Evolutionary conservation across 2,329 filamentous ascomycete genomes (phyloP), one percentile per base, ranked within the genome.

Genomic region (Aspergillus sergii): DNA sequence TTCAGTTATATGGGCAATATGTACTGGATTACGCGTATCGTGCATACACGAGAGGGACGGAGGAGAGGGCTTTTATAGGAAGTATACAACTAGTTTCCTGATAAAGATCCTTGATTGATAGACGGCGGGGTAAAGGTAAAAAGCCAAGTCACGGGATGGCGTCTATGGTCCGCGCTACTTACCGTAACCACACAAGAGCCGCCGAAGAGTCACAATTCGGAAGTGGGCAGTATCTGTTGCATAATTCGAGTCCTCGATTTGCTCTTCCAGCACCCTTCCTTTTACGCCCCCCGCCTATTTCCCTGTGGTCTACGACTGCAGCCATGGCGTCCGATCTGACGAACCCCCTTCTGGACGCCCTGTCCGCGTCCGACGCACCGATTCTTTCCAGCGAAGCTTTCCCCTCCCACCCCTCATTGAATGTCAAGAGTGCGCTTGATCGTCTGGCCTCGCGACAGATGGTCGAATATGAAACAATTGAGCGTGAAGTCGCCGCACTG

Each of bases 361-460:
- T 94, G 71, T 84, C 85, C 76, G 81, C 86, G 72, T 80, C 86
- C 65, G 86, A 89, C 69, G 74, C 75, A 54, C 85, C 89, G 53
- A 81, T 94, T 69, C 81, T 89, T 71, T 92, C 91, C 59, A 83
- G 83, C 73, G 86, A 92, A 72, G 84, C 85, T 73, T 94, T 94
- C 81, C 88, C 91, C 69, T 77, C 85, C 70, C 80, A 84, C 71
- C 83, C 87, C 73, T 91, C 89, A 72, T 83, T 85, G 65, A 86
- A 88, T 64, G 82, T 97, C 75, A 98, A 97, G 83, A 91, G 91
- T 67, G 92, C 93, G 34, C 85, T 98, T 67, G 95, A 98, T 81
- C 88, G 93, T 69, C 86, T 99, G 59, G 86, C 85, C 34, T 95
- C 92, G 63, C 88, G 94, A 71, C 89, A 89, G 57, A 97, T 97